Percentiles rank a stretch among this genome's conserved stretches.
phyloP scores from a whole-genome alignment of 441 rosid species.

The Flueggea neowawraea region DNA sequence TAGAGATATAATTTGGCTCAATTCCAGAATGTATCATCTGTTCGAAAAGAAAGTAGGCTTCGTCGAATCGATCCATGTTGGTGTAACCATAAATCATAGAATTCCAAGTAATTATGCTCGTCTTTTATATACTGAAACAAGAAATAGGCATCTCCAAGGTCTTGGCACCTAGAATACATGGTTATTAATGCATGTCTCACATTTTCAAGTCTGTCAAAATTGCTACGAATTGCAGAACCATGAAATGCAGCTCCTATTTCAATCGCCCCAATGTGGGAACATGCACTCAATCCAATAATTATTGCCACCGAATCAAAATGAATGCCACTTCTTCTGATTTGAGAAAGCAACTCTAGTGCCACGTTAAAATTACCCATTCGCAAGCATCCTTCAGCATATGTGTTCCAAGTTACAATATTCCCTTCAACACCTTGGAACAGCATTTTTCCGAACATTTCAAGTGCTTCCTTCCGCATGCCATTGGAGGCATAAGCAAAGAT shows the following conservation, averaged over 20 bases:
- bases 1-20: conserved; percentile 63
- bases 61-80: conserved; percentile 51
- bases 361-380: conserved; percentile 42
- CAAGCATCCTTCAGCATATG: conserved; percentile 54
- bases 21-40: conserved; percentile 56
- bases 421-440: conserved; percentile 30
- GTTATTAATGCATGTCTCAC: conserved; percentile 65
- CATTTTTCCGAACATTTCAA: conserved; percentile 57
- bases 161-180: conserved; percentile 67
- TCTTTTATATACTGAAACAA: conserved; percentile 40
- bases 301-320: conserved; percentile 60
- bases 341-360: conserved; percentile 51
- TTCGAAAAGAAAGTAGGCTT: conserved; percentile 54
- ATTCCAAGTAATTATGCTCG: conserved; percentile 62
- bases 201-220: conserved; percentile 34
- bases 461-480: conserved; percentile 68
- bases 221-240: conserved; percentile 45
- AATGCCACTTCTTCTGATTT: conserved; percentile 34
- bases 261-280: conserved; percentile 51
- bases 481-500: conserved; percentile 58
- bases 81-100: conserved; percentile 65
- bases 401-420: conserved; percentile 65
- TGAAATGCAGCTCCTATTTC: conserved; percentile 63
- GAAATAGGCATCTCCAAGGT: conserved; percentile 37
- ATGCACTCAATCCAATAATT: conserved; percentile 69